These are phyloP conservation scores for Sugiyamaella qingdaonensis DNA, from an alignment of 805 yeast species.

Conservation along the genomic window DNA sequence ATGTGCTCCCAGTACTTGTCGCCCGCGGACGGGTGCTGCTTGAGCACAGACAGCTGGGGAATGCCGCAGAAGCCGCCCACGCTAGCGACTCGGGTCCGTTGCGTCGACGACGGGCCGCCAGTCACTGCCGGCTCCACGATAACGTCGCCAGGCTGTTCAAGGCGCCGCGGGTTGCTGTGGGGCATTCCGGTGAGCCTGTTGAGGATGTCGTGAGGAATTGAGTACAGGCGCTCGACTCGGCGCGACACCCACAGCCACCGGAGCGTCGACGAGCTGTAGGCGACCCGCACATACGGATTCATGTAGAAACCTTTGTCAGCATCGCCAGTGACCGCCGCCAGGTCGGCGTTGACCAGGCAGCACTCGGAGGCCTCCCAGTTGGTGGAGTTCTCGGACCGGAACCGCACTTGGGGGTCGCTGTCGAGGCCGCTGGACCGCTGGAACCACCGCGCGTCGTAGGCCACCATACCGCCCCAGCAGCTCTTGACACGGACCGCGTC, in stretches of 20 bases:
- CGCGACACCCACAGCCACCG: conserved; percentile 12
- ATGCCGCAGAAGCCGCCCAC: conserved; percentile 8
- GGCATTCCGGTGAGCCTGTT: conserved; percentile 9
- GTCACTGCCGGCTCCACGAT: not conserved
- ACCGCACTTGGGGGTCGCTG: conserved; percentile 1
- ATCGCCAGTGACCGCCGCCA: conserved; percentile 1
- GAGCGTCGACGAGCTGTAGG: conserved; percentile 11
- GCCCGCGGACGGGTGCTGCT: not conserved
- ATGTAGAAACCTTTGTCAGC: conserved; percentile 9
- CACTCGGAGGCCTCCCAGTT: conserved; percentile 18
- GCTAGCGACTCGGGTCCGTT: not conserved
- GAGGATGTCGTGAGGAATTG: conserved; percentile 12
- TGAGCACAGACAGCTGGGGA: conserved; percentile 4
- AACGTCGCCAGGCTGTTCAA: conserved; percentile 2
- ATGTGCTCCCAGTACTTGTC: conserved; percentile 6
- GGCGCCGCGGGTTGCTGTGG: conserved; percentile 9
- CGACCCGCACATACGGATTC: conserved; percentile 18
- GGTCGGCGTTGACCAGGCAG: conserved; percentile 18
- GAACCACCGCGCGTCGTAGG: conserved; percentile 17
- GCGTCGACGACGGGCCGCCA: not conserved
- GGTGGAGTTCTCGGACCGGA: conserved; percentile 12
- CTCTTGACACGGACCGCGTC: conserved; percentile 16
- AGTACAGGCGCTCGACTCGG: conserved; percentile 15
- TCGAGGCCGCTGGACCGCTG: not conserved
- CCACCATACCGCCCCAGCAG: conserved; percentile 21